Base-by-base conservation (phyloP, 225 moss, liverwort and hornwort genomes). In the Climacium dendroides region DNA sequence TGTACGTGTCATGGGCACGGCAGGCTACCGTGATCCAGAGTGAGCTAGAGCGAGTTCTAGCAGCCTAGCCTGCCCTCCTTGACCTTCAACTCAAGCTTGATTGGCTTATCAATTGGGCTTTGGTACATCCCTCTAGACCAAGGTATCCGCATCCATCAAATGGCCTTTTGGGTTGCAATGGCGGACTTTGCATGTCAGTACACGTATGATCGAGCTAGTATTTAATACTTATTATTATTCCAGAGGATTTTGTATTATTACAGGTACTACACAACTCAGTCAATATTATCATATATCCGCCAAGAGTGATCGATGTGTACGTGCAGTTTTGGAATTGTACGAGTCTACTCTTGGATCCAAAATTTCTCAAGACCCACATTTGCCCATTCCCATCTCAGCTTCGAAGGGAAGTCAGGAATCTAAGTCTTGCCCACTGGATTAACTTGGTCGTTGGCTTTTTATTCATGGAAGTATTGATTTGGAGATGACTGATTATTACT, bases 321-420 rank as follows among this genome's bases (percentile, higher is more conserved):
- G 48, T 96, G 86, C 69, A 92, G 95, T 90, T 96, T 95, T 75
- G 95, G 94, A n/a, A 87, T 95, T 15, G 92, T 93, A 19, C 88
- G 93, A n/a, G n/a, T n/a, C n/a, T n/a, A n/a, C n/a, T n/a, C 23
- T 74, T 94, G 62, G 94, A 96, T 83, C 76, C 95, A 19, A 81
- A n/a, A n/a, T n/a, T n/a, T 95, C 72, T 86, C 92, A 16, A 88
- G 92, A n/a, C n/a, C n/a, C n/a, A 37, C 92, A 90, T 16, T 83
- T 90, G 77, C 90, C 92, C 52, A 90, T 94, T 39, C 22, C 15
- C 72, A 64, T 24, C 54, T 63, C 13, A 3, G 11, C 9, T 48
- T 25, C 17, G 9, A 82, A n/a, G 50, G 37, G 6, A 57, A 78
- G 48, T 48, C 48, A 48, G 58, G 13, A 62, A 90, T 62, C 62